phyloP scores from a whole-genome alignment of 139 green algal species.

The Chlamydomonas schloesseri region DNA sequence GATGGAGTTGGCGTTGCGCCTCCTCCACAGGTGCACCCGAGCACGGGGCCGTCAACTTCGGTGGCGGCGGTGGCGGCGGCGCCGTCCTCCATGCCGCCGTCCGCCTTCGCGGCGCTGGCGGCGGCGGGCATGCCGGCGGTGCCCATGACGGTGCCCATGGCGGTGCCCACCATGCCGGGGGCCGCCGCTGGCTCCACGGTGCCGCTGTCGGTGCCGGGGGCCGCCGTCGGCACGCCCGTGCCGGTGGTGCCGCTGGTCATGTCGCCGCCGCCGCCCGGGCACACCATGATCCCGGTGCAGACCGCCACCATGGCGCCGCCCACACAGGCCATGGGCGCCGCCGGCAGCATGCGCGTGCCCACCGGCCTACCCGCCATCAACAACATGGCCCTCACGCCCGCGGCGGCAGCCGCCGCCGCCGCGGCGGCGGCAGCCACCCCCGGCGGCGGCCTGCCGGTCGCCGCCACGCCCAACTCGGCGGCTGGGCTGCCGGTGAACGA shows the following conservation, averaged over 20 bases:
- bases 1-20: too few species aligned
- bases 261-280: neutral
- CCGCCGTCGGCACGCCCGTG: neutral
- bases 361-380: conserved; percentile 30
- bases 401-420: neutral
- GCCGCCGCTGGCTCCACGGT: neutral
- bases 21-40: neutral
- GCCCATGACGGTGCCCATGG: too few species aligned
- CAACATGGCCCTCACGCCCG: neutral
- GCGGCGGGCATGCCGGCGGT: too few species aligned
- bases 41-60: too few species aligned
- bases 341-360: neutral
- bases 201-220: neutral
- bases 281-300: conserved; percentile 46
- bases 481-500: conserved; percentile 13
- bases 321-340: conserved; percentile 23
- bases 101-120: too few species aligned
- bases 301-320: conserved; percentile 39
- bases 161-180: neutral
- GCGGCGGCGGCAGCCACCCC: neutral
- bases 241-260: too few species aligned
- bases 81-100: too few species aligned
- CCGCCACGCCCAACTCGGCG: neutral
- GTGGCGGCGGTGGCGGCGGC: too few species aligned
- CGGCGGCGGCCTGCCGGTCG: neutral